phyloP scores from a whole-genome alignment of 208 protist genomes.

The Wallacemonas sp. region DNA sequence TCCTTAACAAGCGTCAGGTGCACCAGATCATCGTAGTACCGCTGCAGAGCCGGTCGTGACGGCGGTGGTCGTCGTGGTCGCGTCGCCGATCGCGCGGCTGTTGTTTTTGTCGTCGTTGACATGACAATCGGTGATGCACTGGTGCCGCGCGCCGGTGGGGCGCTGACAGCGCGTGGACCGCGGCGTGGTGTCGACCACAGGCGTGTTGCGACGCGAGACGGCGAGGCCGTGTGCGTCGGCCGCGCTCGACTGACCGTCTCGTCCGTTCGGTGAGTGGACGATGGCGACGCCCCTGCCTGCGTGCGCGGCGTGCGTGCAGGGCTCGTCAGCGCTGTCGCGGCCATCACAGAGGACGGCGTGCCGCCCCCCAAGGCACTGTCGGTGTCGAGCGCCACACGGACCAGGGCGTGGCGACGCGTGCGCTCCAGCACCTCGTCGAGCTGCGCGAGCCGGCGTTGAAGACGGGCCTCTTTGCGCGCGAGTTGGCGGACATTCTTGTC shows the following conservation, averaged over 20 bases:
- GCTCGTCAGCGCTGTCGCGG: constrained; percentile 1
- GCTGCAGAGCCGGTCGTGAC: constrained; percentile 23
- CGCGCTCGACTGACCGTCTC: not conserved
- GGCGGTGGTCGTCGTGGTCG: not conserved
- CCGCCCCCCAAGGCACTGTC: not conserved
- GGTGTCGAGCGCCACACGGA: constrained; percentile 13
- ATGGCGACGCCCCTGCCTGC: not conserved
- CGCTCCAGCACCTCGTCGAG: constrained; percentile 27
- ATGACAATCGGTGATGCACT: no score
- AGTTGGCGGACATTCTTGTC: constrained; percentile 21
- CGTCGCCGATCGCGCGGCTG: no score
- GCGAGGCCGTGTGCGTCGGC: not conserved
- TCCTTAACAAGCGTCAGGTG: not conserved
- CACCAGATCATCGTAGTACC: constrained; percentile 29
- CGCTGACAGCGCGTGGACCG: no score
- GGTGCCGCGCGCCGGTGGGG: no score
- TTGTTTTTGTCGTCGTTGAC: no score
- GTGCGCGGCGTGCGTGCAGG: constrained; percentile 10
- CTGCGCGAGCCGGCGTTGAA: constrained; percentile 1
- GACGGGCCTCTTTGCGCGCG: constrained; percentile 8
- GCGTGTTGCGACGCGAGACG: no score
- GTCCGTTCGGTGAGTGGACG: not conserved
- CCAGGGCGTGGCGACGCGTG: constrained; percentile 23
- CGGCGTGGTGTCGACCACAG: no score
- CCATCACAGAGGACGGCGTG: not conserved